Evolutionary conservation across 2,329 filamentous ascomycete genomes (phyloP), one percentile per base, ranked within the genome.

Genomic region (Fusarium drepaniforme): DNA sequence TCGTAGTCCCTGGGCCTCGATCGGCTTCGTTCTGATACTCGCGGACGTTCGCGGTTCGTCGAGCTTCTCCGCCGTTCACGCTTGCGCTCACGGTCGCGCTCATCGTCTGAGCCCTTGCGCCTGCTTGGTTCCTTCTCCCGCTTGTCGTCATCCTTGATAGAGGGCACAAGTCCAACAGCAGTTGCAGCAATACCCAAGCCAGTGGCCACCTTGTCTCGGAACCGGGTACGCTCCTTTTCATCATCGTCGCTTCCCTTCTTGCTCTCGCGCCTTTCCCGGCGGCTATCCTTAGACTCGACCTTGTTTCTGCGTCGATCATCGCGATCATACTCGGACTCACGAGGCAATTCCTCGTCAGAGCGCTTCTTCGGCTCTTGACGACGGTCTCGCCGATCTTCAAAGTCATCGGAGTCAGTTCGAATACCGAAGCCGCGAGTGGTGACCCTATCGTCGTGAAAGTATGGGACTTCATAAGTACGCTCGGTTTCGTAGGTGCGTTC

Each of bases 381-480:
- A 8, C 81, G 82, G 9, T 86, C 81, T n/a, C 83, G 84, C 25
- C 83, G 81, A 28, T 88, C 86, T 21, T 87, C 85, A 40, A 82
- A 80, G 25, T 83, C 81, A 77, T 68, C 81, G 25, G 80, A 74
- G 33, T 84, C 85, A 11, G 86, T 85, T 25, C 88, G 86, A 67
- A 90, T 85, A 28, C 88, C 88, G 71, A 89, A 90, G 1, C 88
- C 89, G 44, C 89, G 88, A 13, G 81, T 69, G 4, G 82, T 68
- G 16, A 89, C 82, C 42, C 81, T 82, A 2, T 89, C 86, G 61
- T 90, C 88, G 23, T 84, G 85, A 72, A 86, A 88, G 35, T 81
- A 80, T 4, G 77, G 68, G 8, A 78, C 68, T 18, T 83, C 80
- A 44, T 79, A 75, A 9, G 75, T 53, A 8, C 80, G 78, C 4